Evolutionary conservation across 2,329 filamentous ascomycete species (phyloP).

Genomic region (Alternaria arborescens): DNA sequence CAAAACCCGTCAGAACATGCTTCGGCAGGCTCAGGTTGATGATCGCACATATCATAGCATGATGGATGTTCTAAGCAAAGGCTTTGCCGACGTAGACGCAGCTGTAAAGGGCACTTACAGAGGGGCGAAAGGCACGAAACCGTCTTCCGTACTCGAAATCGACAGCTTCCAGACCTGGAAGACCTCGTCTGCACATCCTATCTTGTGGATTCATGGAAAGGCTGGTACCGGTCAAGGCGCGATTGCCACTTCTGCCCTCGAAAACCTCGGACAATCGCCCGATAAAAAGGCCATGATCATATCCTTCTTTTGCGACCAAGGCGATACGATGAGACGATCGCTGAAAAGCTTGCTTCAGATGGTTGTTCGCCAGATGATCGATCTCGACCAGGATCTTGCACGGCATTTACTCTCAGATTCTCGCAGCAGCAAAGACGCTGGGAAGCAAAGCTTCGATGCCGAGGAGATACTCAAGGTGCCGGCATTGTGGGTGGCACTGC

Average conservation of each 20-base stretch:
- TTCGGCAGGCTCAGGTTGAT: constrained; percentile 26
- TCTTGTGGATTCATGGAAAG: constrained; percentile 37
- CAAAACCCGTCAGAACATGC: constrained; percentile 31
- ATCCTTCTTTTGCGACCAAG: constrained; percentile 36
- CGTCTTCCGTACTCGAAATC: constrained; percentile 25
- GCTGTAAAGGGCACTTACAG: constrained; percentile 23
- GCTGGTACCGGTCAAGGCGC: constrained; percentile 30
- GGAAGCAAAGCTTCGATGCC: constrained; percentile 27
- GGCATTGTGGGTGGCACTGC: constrained; percentile 29
- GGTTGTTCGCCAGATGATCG: constrained; percentile 30
- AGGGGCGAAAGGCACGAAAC: constrained; percentile 17
- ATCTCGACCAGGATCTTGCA: constrained; percentile 28
- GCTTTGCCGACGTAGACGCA: constrained; percentile 29
- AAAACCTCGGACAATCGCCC: constrained; percentile 14
- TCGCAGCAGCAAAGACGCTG: constrained; percentile 24
- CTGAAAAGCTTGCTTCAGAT: constrained; percentile 27
- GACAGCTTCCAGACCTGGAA: constrained; percentile 26
- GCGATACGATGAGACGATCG: constrained; percentile 28
- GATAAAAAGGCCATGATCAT: constrained; percentile 19
- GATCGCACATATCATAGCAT: constrained; percentile 29
- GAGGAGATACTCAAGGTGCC: constrained; percentile 26
- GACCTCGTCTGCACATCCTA: constrained; percentile 5
- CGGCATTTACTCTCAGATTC: constrained; percentile 31
- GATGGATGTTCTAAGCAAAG: constrained; percentile 26
- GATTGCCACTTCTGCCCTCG: constrained; percentile 32